Evolutionary conservation across 1,139 yeast species (phyloP), one percentile per base, ranked within the genome.

Genomic region (Zygosaccharomyces sapae): DNA sequence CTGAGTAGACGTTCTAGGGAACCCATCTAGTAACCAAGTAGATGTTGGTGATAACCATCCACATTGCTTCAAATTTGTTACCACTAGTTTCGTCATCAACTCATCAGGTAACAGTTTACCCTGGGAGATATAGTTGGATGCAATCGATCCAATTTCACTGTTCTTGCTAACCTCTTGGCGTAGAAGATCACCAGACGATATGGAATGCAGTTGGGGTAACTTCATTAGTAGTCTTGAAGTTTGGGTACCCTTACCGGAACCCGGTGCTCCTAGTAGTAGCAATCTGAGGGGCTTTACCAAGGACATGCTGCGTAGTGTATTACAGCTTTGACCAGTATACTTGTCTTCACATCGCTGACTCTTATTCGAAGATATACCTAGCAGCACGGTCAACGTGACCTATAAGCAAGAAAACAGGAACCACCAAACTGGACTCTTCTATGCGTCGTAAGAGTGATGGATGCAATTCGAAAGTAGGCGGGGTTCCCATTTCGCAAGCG

Each of bases 161-260:
- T 73, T 69, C 4, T 68, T 64, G 16, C 78, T 70, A 33, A 89
- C 83, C 58, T 89, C 86, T 33, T 70, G 69, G 51, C 97, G 75
- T 44, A 90, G 70, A 3, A 88, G 70, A 65, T 89, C 96, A 2
- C 97, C 97, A 0, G 95, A 84, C 1, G 96, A 81, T 18, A 90
- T 70, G 0, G 90, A 70, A 16, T 59, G 71, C 50, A 71, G 61
- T 42, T 57, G 62, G 1, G 83, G 77, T 52, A 83, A 76, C 42
- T 71, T 70, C 44, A 75, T 73, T 48, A 84, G 65, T 9, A 90
- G 70, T 49, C 81, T 73, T 1, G 83, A 69, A 0, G 96, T 84
- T 56, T 85, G 87, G 0, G 97, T 90, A 1, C 97, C 97, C 63
- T 90, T 90, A 2, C 97, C 97, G 0, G 96, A 77, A 0, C 97